phyloP scores from a whole-genome alignment of 176 grass and related monocot species.

The Carex myosuroides region DNA sequence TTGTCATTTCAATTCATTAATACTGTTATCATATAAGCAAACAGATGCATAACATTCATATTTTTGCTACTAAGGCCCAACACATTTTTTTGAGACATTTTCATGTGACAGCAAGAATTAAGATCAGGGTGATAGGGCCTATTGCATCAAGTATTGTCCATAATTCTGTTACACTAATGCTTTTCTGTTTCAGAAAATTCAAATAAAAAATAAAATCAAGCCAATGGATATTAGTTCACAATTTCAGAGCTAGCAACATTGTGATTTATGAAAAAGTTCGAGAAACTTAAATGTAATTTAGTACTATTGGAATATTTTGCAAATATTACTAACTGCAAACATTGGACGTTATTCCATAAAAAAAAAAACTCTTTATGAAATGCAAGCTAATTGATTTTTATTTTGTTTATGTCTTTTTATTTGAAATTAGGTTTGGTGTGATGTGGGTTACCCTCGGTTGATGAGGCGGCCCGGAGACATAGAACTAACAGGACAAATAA shows the following conservation, averaged over 20 bases:
- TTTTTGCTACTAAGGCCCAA: neutral
- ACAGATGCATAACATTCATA: neutral
- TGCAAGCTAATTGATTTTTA: neutral
- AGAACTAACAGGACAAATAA: constrained; percentile 77
- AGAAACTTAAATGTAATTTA: neutral
- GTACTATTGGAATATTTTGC: neutral
- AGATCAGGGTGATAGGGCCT: neutral
- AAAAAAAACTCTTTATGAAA: neutral
- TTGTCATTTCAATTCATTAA: neutral
- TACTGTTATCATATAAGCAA: neutral
- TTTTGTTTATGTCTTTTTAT: neutral
- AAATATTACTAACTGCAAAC: neutral
- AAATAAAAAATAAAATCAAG: neutral
- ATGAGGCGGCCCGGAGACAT: constrained; percentile 63
- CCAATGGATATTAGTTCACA: neutral
- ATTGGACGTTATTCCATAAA: neutral
- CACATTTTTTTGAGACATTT: neutral
- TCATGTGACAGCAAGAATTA: neutral
- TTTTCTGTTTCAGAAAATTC: neutral
- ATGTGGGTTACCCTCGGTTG: constrained; percentile 68
- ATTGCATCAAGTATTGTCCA: neutral
- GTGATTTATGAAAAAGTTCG: neutral
- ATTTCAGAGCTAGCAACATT: neutral
- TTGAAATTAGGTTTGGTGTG: constrained; percentile 81
- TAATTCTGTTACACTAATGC: neutral